Base-by-base conservation (phyloP, 768 basidiomycete genomes). In the Phaeotremella skinneri region DNA sequence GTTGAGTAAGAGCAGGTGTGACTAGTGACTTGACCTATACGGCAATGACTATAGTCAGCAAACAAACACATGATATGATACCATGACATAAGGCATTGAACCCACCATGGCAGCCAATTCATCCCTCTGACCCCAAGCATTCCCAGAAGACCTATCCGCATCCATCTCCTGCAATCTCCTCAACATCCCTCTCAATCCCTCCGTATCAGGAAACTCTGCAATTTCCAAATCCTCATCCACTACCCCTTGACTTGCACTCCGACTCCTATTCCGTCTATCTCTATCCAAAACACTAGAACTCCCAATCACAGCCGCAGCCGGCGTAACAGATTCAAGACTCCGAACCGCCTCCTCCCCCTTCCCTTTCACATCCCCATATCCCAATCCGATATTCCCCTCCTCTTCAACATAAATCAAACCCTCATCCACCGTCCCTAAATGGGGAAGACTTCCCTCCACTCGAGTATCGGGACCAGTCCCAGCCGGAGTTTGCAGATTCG, bases 1-100 rank as follows among this genome's bases (percentile, higher is more conserved):
- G 31, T 2, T 64, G 65, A 3, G 63, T 55, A 2, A 66, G 39
- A 13, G 55, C 55, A 16, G 63, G 53, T 17, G 55, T 57, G 16
- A 70, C 45, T 3, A 73, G 32, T 11, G 61, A 47, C 39, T 63
- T 55, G 37, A 68, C 49, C 71, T 73, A 37, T 1, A 5, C 20
- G 9, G 20, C 23, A 41, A 20, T 1, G 47, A 17, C 16, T 20
- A n/a, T 29, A 14, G 53, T n/a, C 11, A 37, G 31, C 23, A 2
- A 29, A 0, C 20, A 52, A n/a, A 14, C 26, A 20, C 21, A 52
- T n/a, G 26, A 41, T 31, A 17, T 59, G 49, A 27, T 7, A 20
- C 25, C 51, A 30, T n/a, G 7, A n/a, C 25, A 11, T 43, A 17
- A 1, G 39, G 41, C 23, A 17, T 3, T 3, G 29, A 43, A 57